Evolutionary conservation across 2,329 filamentous ascomycete species (phyloP), one percentile per base, ranked within the genome.

Genomic region (Pseudogymnoascus sp.): DNA sequence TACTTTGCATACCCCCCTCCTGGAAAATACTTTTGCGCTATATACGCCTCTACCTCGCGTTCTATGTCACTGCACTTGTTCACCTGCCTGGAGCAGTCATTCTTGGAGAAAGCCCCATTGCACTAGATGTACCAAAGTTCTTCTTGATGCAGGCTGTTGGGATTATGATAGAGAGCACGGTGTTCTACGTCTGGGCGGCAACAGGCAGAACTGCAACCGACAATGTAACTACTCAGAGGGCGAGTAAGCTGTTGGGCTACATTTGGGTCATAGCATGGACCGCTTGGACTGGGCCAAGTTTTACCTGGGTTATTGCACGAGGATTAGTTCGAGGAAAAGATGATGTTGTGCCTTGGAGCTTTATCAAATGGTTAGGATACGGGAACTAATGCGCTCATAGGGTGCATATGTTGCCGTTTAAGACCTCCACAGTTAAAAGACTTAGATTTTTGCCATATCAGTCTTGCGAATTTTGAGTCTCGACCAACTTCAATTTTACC

Each of bases 131-230:
- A 4, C 50, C 50, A 14, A 56, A 56, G 29, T 56, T 56, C 29
- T 56, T 56, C 21, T 33, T 56, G 14, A 56, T 56, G 50, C 50
- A 56, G 16, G 50, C 29, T 56, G 50, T 56, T 35, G 50, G 50
- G 29, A 35, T 56, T 33, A 21, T 56, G 50, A 33, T 56, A 35
- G 50, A 56, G 29, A 56, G 29, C 29, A 35, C 29, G 5, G n/a
- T 35, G 29, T 6, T 56, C n/a, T 8, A 56, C 33, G 29, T 21
- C 26, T 56, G n/a, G 29, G 29, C 26, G 16, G 50, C 10, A 33
- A 56, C 16, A 21, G n/a, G 50, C 8, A 56, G 16, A 14, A 21
- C 29, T 56, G 29, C 29, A 56, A 8, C 29, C 13, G 29, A 14
- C 21, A 33, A 56, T 33, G 29, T 13, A 21, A 56, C 50, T 8